These are phyloP conservation scores for Dictyostelium firmibasis DNA, from an alignment of 78 protist genomes.

Conservation along the genomic window DNA sequence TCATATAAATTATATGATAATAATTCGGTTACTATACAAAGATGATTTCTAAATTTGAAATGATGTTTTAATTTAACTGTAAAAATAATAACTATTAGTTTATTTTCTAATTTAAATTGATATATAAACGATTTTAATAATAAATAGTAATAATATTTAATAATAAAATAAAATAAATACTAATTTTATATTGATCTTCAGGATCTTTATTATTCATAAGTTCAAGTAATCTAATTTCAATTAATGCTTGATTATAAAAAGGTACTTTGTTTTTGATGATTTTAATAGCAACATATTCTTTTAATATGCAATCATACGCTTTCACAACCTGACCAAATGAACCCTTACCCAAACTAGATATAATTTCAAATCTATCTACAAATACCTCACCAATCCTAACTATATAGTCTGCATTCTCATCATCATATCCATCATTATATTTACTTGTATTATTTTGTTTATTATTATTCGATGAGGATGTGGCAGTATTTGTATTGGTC, in stretches of 20 bases:
- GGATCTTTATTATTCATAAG: constrained; percentile 80
- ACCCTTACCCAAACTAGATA: constrained; percentile 91
- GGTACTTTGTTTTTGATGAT: constrained; percentile 92
- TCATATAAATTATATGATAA: constrained; percentile 95
- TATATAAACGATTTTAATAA: no score
- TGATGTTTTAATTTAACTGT: constrained; percentile 72
- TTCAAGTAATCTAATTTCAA: constrained; percentile 86
- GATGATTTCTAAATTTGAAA: constrained; percentile 74
- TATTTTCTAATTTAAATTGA: background rate
- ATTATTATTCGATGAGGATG: background rate
- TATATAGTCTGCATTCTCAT: constrained; percentile 81
- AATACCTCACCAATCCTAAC: constrained; percentile 56
- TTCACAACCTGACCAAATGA: constrained; percentile 95
- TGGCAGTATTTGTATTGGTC: background rate
- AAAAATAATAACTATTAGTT: background rate
- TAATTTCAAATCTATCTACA: constrained; percentile 75
- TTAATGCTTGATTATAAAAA: constrained; percentile 89
- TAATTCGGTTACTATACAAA: constrained; percentile 85
- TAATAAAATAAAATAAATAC: background rate
- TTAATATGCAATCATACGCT: constrained; percentile 76
- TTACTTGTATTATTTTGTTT: background rate
- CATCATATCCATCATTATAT: constrained; percentile 64
- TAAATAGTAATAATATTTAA: background rate
- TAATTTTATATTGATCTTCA: constrained; percentile 65
- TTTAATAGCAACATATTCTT: constrained; percentile 92